phyloP scores from a whole-genome alignment of 1,284 basidiomycete genomes.

The Cryptococcus sp. region DNA sequence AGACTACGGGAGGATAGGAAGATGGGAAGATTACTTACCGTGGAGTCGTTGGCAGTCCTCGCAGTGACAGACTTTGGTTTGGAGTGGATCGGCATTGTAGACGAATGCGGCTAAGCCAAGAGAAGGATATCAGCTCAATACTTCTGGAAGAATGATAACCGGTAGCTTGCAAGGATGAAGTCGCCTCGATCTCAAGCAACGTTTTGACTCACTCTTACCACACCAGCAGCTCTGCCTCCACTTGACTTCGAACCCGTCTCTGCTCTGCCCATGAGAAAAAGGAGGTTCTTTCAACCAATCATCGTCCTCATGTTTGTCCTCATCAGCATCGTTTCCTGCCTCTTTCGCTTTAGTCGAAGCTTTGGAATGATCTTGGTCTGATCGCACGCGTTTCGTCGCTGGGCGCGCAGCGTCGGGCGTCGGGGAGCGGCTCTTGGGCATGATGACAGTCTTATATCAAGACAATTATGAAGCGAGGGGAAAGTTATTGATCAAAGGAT shows the following conservation, averaged over 20 bases:
- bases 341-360: slow-evolving; percentile 19
- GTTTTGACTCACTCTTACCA: slow-evolving; percentile 36
- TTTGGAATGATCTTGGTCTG: slow-evolving; percentile 35
- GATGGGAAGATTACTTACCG: slow-evolving; percentile 23
- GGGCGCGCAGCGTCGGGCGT: slow-evolving; percentile 24
- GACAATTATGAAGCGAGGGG: no score
- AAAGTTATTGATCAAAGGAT: no score
- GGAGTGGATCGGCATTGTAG: slow-evolving; percentile 27
- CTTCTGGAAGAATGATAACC: neutral
- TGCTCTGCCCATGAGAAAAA: slow-evolving; percentile 22
- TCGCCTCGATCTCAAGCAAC: no score
- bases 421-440: neutral
- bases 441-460: no score
- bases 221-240: slow-evolving; percentile 43
- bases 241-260: slow-evolving; percentile 33
- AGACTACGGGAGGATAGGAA: neutral
- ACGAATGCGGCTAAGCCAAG: slow-evolving; percentile 31
- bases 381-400: slow-evolving; percentile 29
- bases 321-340: slow-evolving; percentile 9
- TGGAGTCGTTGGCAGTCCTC: slow-evolving; percentile 41
- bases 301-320: slow-evolving; percentile 23
- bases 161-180: no score
- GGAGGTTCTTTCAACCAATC: slow-evolving; percentile 34
- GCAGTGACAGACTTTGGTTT: slow-evolving; percentile 40
- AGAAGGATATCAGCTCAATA: neutral